phyloP scores from a whole-genome alignment of 2,329 filamentous ascomycete genomes.

The Drechslerella dactyloides region DNA sequence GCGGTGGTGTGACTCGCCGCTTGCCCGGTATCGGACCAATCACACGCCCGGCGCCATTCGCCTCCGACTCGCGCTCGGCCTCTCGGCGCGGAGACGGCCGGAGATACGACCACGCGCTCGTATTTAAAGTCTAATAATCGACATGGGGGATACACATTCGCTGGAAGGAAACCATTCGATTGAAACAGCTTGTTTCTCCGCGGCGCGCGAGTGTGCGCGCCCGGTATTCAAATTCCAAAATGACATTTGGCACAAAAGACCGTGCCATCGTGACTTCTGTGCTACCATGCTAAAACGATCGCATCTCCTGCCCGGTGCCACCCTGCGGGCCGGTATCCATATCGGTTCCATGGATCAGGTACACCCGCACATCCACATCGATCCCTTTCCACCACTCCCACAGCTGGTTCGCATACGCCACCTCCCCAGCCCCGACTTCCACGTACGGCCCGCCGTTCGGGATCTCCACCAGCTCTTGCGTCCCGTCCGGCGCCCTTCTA shows the following conservation, averaged over 20 bases:
- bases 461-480: slow-evolving; percentile 26
- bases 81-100: slow-evolving; percentile 24
- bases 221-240: too few relatives aligned
- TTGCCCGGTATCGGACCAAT: slow-evolving; percentile 8
- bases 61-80: slow-evolving; percentile 15
- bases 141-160: too few relatives aligned
- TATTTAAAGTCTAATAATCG: too few relatives aligned
- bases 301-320: too few relatives aligned
- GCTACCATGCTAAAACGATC: too few relatives aligned
- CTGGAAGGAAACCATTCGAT: too few relatives aligned
- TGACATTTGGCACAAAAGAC: too few relatives aligned
- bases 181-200: slow-evolving; percentile 6
- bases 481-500: slow-evolving; percentile 21
- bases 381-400: slow-evolving; percentile 53
- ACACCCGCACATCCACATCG: slow-evolving; percentile 38
- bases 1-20: slow-evolving; percentile 30
- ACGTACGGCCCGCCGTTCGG: slow-evolving; percentile 51
- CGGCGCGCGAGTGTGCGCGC: too few relatives aligned
- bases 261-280: too few relatives aligned
- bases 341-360: slow-evolving; percentile 20
- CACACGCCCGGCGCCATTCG: too few relatives aligned
- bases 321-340: too few relatives aligned
- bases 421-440: slow-evolving; percentile 53
- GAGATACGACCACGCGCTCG: too few relatives aligned
- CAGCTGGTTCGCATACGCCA: slow-evolving; percentile 52